phyloP scores from a whole-genome alignment of 805 yeast genomes.

The Yueomyces sinensis region DNA sequence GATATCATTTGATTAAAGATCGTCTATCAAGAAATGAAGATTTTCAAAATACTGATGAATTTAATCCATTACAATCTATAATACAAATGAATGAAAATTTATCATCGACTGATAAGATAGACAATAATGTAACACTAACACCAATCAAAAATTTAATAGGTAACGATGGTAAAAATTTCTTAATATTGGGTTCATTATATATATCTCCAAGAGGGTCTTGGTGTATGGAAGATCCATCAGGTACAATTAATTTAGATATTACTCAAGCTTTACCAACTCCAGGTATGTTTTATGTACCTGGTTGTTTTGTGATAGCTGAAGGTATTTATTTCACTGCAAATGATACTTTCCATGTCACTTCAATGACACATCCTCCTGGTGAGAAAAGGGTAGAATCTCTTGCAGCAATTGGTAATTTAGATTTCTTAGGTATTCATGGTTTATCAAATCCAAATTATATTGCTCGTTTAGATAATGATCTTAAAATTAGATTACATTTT shows the following conservation, averaged over 20 bases:
- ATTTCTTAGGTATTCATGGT: slow-evolving; percentile 42
- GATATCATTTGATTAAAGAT: slow-evolving; percentile 56
- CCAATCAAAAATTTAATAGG: slow-evolving; percentile 78
- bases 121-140: slow-evolving; percentile 35
- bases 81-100: slow-evolving; percentile 12
- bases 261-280: slow-evolving; percentile 46
- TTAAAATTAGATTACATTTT: slow-evolving; percentile 39
- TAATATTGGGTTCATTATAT: slow-evolving; percentile 65
- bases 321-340: slow-evolving; percentile 70
- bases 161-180: slow-evolving; percentile 61
- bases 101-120: slow-evolving; percentile 1
- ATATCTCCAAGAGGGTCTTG: slow-evolving; percentile 52
- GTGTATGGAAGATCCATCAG: slow-evolving; percentile 73
- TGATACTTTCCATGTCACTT: slow-evolving; percentile 55
- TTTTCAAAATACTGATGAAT: slow-evolving; percentile 35
- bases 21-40: slow-evolving; percentile 62
- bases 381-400: slow-evolving; percentile 56
- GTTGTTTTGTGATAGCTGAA: slow-evolving; percentile 68
- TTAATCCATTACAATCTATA: slow-evolving; percentile 26
- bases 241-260: slow-evolving; percentile 54
- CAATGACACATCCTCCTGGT: slow-evolving; percentile 78
- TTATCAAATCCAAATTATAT: slow-evolving; percentile 21
- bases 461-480: slow-evolving; percentile 46
- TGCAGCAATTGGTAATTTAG: slow-evolving; percentile 68
- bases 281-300: slow-evolving; percentile 56